Percentiles rank a stretch among this genome's conserved stretches.
Conservation (phyloP, 371 early-diverging fungal genomes). For the Rhizopus stolonifer region DNA sequence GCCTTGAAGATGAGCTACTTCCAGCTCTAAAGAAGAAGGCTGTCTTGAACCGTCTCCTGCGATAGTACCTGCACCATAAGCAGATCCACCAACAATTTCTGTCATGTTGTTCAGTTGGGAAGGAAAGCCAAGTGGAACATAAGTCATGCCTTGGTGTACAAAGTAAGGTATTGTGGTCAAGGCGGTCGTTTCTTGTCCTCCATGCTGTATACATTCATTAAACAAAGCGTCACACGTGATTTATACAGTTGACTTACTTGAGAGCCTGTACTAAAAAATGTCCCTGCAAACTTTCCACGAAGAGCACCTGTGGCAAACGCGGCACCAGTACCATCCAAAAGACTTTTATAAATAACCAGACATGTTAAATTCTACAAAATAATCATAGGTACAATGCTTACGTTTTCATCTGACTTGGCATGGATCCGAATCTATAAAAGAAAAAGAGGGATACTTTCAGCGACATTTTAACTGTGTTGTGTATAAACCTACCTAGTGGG, state of each 20-base stretch:
- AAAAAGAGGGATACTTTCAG: background rate
- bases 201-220: too few relatives aligned
- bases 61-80: slow-evolving; percentile 64
- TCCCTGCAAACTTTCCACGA: slow-evolving; percentile 55
- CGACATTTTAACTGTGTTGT: too few relatives aligned
- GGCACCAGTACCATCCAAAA: slow-evolving; percentile 70
- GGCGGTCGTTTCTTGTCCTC: slow-evolving; percentile 74
- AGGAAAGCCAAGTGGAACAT: slow-evolving; percentile 71
- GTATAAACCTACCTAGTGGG: slow-evolving; percentile 34
- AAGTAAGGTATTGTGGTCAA: slow-evolving; percentile 67
- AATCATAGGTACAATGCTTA: slow-evolving; percentile 1
- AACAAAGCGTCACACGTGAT: slow-evolving; percentile 57
- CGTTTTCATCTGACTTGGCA: slow-evolving; percentile 39
- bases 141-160: slow-evolving; percentile 82
- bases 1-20: slow-evolving; percentile 62
- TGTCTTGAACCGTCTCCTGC: slow-evolving; percentile 67
- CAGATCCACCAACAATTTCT: slow-evolving; percentile 51
- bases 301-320: slow-evolving; percentile 60
- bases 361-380: background rate
- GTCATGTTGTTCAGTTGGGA: slow-evolving; percentile 29
- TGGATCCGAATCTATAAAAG: slow-evolving; percentile 28
- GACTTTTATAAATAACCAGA: slow-evolving; percentile 4
- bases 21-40: slow-evolving; percentile 58
- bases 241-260: slow-evolving; percentile 19
- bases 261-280: slow-evolving; percentile 66